Percentiles rank a stretch among this genome's conserved stretches.
Evolutionary conservation across 1,284 basidiomycete species (phyloP).

Genomic region (Microbotryum saponariae): DNA sequence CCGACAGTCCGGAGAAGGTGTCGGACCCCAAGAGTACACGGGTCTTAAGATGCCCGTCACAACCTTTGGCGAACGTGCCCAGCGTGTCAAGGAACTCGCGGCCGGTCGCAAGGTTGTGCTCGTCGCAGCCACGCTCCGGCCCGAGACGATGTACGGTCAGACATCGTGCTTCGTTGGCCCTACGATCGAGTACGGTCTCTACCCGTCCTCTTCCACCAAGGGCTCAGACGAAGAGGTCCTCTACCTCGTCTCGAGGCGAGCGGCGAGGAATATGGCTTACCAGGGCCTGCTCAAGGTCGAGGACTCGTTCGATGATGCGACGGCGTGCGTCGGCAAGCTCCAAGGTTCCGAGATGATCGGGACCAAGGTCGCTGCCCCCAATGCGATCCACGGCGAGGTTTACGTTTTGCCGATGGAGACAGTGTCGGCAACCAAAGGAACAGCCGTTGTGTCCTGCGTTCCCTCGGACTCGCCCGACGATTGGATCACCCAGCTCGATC

Average conservation of each 20-base stretch:
- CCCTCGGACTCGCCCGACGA: constrained; percentile 99
- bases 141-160: constrained; percentile 99
- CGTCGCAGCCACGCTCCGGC: constrained; percentile 89
- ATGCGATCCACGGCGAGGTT: constrained; percentile 71
- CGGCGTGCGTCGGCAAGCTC: constrained; percentile 54
- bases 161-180: constrained; percentile 97
- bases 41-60: constrained; percentile 90
- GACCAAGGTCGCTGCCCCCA: constrained; percentile 83
- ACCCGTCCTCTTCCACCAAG: constrained; percentile 50
- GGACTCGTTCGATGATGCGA: constrained; percentile 61
- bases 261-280: constrained; percentile 96
- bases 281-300: constrained; percentile 68
- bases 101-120: constrained; percentile 77
- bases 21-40: constrained; percentile 95
- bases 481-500: constrained; percentile 79
- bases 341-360: constrained; percentile 76
- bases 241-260: constrained; percentile 80
- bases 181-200: constrained; percentile 84
- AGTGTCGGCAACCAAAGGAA: constrained; percentile 93
- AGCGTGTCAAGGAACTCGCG: constrained; percentile 54
- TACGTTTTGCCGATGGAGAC: constrained; percentile 98
- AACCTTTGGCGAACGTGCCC: constrained; percentile 58
- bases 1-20: constrained; percentile 85
- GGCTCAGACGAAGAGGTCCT: constrained; percentile 65
- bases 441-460: constrained; percentile 96